Base-by-base conservation (phyloP, 2,329 filamentous ascomycete species). In the Laburnicola sp. region DNA sequence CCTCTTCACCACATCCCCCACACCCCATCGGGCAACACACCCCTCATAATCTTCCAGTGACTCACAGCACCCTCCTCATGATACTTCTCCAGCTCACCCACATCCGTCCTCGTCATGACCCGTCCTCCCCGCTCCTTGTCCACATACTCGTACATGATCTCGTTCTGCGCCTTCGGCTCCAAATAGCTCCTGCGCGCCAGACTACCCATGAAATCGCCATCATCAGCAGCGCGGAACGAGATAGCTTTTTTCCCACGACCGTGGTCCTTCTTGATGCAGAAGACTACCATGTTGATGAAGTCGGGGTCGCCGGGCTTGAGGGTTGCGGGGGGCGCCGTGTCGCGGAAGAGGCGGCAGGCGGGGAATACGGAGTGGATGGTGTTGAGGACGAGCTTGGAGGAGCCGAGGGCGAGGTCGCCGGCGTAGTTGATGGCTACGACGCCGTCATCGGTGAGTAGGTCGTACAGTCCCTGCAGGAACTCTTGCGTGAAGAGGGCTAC, bases 361-460 rank as follows among this genome's bases (percentile, higher is more conserved):
- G 90, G 88, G 73, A 97, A 99, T 50, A 94, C 85, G 26, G 83
- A 74, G 56, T 81, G 80, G 70, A 97, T 92, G 28, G 94, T 97
- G 65, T 87, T 85, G 61, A 96, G 83, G 25, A 96, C 83, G 28
- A 93, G 84, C 49, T 82, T 83, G 9, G 93, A 87, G 0, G 91
- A 84, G 2, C 89, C 87, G 25, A 93, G 81, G 11, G 81, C 76
- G 47, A 97, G 82, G 71, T 97, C 92, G 45, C 92, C 94, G 4
- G 94, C 94, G 71, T 97, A 99, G 76, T 97, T 99, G 71, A 99
- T 94, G 4, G 92, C 93, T 63, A 97, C 87, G 10, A 89, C 86
- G 36, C 94, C 94, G 45, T 89, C 82, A 0, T 86, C 83, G 57
- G 85, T 88, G 39, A 99, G 79, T 5, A 97, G 80, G 3, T 80